phyloP scores from a whole-genome alignment of 805 yeast species.

The Lipomyces starkeyi region DNA sequence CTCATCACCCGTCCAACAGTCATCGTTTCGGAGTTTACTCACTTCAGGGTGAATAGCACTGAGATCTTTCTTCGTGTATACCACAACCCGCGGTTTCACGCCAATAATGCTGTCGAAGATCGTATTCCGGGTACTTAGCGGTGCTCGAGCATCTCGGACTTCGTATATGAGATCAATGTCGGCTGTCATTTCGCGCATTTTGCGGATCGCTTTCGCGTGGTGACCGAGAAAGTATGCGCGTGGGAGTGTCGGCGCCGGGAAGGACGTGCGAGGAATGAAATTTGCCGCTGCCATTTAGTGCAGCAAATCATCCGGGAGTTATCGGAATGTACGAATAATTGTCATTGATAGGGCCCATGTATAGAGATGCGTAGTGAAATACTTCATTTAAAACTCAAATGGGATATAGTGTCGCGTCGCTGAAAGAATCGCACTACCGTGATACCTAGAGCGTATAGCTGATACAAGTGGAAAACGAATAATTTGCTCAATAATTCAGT shows the following conservation, averaged over 20 bases:
- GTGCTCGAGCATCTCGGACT: constrained; percentile 88
- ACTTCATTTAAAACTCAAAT: neutral
- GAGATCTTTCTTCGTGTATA: constrained; percentile 80
- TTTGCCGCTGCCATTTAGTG: neutral
- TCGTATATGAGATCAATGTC: constrained; percentile 84
- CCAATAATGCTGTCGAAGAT: constrained; percentile 72
- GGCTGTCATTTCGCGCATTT: constrained; percentile 70
- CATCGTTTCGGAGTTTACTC: neutral
- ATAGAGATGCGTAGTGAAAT: neutral
- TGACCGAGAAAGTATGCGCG: constrained; percentile 79
- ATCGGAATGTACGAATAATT: neutral
- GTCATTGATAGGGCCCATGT: neutral
- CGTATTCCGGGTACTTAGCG: constrained; percentile 79
- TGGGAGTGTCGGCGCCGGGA: constrained; percentile 72
- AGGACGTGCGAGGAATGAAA: constrained; percentile 72
- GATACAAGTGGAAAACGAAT: too few species aligned
- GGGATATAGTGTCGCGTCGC: too few species aligned
- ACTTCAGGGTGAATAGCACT: constrained; percentile 52
- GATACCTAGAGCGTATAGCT: too few species aligned
- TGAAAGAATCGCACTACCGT: too few species aligned
- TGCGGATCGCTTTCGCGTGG: constrained; percentile 77
- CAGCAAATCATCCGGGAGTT: neutral
- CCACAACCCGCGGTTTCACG: constrained; percentile 59
- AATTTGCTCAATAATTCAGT: too few species aligned
- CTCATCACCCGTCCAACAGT: neutral